These are phyloP conservation scores for Botrytis elliptica DNA, from an alignment of 2,329 filamentous ascomycete genomes.

Conservation along the genomic window DNA sequence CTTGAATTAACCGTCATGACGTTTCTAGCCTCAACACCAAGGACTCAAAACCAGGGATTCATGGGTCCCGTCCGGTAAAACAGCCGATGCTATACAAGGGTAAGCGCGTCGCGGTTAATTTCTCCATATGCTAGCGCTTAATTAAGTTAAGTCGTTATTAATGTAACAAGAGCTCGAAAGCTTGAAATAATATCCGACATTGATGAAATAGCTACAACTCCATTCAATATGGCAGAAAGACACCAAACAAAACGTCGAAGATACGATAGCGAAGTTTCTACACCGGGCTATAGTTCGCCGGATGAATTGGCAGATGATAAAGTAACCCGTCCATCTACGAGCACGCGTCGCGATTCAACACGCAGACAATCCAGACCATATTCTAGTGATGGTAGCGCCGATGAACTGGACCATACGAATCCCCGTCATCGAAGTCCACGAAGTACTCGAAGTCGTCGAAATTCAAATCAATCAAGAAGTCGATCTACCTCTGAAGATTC, in stretches of 20 bases:
- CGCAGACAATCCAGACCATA: constrained; percentile 30
- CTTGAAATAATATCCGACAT: constrained; percentile 33
- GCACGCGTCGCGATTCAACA: constrained; percentile 28
- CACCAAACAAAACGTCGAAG: constrained; percentile 33
- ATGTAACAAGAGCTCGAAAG: constrained; percentile 8
- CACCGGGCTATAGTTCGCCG: constrained; percentile 47
- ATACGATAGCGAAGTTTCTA: constrained; percentile 43
- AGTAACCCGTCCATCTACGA: constrained; percentile 39
- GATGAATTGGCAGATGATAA: constrained; percentile 44
- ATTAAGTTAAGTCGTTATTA: not conserved
- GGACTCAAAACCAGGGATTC: not conserved
- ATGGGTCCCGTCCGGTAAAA: not conserved
- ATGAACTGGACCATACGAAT: constrained; percentile 37
- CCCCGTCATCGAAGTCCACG: constrained; percentile 23
- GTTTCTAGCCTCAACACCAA: not conserved
- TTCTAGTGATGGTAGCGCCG: constrained; percentile 33
- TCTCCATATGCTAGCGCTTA: not conserved
- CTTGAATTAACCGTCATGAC: constrained; percentile 4
- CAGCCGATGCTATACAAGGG: not conserved
- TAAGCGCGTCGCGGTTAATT: not conserved
- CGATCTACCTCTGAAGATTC: constrained; percentile 30
- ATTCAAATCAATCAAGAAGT: constrained; percentile 23
- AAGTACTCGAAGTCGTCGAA: constrained; percentile 10
- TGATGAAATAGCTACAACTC: constrained; percentile 28
- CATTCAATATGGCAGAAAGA: constrained; percentile 21